Conservation (phyloP, 2,329 filamentous ascomycete species). For the Aspergillus thermomutatus region DNA sequence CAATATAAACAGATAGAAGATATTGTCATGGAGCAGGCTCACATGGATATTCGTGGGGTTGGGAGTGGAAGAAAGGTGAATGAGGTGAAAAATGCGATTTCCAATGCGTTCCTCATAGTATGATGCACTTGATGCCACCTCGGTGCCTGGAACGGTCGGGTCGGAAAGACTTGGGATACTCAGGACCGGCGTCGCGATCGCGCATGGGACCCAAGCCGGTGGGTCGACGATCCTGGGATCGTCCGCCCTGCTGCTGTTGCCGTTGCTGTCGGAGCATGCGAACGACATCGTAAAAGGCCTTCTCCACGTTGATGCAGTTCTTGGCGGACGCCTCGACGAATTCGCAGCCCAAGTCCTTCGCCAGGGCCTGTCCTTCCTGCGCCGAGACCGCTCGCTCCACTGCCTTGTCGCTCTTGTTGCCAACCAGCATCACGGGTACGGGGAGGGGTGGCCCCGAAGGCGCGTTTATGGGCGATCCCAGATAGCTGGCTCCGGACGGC, state of each 20-base stretch:
- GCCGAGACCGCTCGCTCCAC: conserved; percentile 95
- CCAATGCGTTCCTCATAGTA: conserved; percentile 30
- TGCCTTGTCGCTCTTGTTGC: conserved; percentile 96
- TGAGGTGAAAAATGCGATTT: conserved; percentile 1
- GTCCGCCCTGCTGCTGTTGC: conserved; percentile 47
- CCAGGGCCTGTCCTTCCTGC: conserved; percentile 88
- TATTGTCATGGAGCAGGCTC: conserved; percentile 15
- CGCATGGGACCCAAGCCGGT: conserved; percentile 35
- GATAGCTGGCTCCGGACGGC: conserved; percentile 49
- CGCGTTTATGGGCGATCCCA: conserved; percentile 47
- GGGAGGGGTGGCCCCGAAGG: conserved; percentile 54
- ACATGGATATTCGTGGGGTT: conserved; percentile 8
- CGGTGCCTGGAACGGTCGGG: conserved; percentile 39
- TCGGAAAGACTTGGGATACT: conserved; percentile 39
- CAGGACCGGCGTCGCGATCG: conserved; percentile 36
- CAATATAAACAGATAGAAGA: conserved; percentile 19
- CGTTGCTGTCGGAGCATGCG: conserved; percentile 82
- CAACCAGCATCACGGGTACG: conserved; percentile 95
- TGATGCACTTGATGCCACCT: conserved; percentile 33
- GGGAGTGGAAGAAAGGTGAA: neutral
- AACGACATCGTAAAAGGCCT: conserved; percentile 97
- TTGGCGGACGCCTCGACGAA: conserved; percentile 97
- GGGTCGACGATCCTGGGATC: conserved; percentile 34
- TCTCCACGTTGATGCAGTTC: conserved; percentile 97
- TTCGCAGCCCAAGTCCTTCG: conserved; percentile 88